These are phyloP conservation scores for Globisporangium spinosum DNA, from an alignment of 352 stramenopile species.

Conservation along the genomic window DNA sequence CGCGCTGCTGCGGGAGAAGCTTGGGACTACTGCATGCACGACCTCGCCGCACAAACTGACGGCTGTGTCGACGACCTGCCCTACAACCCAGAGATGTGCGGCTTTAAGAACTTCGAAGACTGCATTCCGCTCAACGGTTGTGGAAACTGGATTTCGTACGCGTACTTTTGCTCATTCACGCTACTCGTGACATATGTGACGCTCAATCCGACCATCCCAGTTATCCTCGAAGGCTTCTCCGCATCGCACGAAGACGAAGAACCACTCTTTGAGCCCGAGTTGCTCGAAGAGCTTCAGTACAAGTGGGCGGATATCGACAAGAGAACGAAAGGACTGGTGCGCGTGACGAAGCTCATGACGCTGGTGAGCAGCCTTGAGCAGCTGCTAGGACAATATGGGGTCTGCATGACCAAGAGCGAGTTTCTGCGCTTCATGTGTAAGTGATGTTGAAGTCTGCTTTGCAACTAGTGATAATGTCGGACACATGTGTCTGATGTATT, in stretches of 20 bases:
- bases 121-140: conserved; percentile 79
- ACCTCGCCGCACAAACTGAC: conserved; percentile 38
- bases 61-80: conserved; percentile 64
- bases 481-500: not conserved
- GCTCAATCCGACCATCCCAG: conserved; percentile 93
- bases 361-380: conserved; percentile 76
- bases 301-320: conserved; percentile 90
- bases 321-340: conserved; percentile 80
- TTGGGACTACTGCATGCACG: conserved; percentile 93
- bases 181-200: conserved; percentile 93
- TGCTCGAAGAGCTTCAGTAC: conserved; percentile 87
- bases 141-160: conserved; percentile 52
- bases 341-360: conserved; percentile 59
- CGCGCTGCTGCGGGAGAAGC: conserved; percentile 90
- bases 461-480: not conserved
- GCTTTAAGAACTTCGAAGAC: conserved; percentile 60
- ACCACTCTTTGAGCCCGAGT: conserved; percentile 78
- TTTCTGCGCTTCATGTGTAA: conserved; percentile 62
- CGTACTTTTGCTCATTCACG: conserved; percentile 86
- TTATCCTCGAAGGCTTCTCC: conserved; percentile 92
- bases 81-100: conserved; percentile 65
- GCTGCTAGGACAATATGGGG: conserved; percentile 62
- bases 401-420: conserved; percentile 36
- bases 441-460: conserved; percentile 14
- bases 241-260: conserved; percentile 84